Evolutionary conservation across 805 yeast species (phyloP), one percentile per base, ranked within the genome.

Genomic region (Saccharomycopsis sp.): DNA sequence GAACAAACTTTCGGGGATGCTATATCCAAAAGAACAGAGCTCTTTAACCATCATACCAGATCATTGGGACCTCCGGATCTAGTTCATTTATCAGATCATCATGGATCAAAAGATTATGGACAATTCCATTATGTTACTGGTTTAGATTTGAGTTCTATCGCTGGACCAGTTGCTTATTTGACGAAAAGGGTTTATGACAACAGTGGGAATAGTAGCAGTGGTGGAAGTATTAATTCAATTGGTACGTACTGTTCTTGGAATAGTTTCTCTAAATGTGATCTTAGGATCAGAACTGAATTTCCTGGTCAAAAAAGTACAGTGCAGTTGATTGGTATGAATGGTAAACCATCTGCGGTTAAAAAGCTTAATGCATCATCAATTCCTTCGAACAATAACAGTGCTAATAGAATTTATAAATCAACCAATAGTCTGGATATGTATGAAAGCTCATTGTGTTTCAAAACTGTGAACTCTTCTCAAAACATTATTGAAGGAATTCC

Each of bases 181-280:
- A 71, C 71, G 38, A 71, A 76, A 3, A 53, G 68, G 35, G 63
- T 65, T 9, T 60, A 58, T 40, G 48, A 76, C 36, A 70, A 75
- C 30, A 67, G 66, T 89, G 79, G 80, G 56, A 87, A 86, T 15
- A 79, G 35, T 13, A 36, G 15, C 19, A 29, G 30, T 21, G 13
- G 14, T n/a, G 20, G 27, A 8, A 19, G 23, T 13, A 26, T 28
- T 18, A 63, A 61, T 49, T 66, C 70, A 21, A 45, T 70, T 34
- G 70, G 70, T 18, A 76, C 85, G 0, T 76, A 67, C 48, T 79
- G 86, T 56, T 59, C 77, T 13, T 85, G 76, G 62, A 88, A 92
- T 57, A 68, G 79, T 15, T 84, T 92, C 52, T 63, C 76, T 29
- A 70, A 69, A 41, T 70, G 79, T 4, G 98, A 89, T 56, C 61